Percentiles rank a stretch among this genome's conserved stretches.
These are phyloP conservation scores for Nepenthes mirabilis DNA, from an alignment of 148 eudicot genomes.

Conservation along the genomic window DNA sequence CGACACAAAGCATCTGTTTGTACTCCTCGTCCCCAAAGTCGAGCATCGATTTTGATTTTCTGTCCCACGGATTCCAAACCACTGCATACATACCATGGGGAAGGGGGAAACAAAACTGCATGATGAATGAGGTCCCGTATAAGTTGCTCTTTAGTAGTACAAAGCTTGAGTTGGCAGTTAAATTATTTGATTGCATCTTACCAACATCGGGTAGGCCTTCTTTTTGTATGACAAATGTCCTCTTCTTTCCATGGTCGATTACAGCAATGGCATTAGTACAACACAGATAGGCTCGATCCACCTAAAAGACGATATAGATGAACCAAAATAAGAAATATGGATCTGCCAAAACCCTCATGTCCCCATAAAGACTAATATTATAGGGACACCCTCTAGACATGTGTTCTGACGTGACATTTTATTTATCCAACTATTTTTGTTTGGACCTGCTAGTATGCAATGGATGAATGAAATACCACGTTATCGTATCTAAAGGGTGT, in stretches of 20 bases:
- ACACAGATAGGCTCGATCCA: constrained; percentile 66
- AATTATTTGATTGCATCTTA: constrained; percentile 12
- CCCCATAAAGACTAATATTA: background rate
- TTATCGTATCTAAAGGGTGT: too few relatives aligned
- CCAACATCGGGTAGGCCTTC: constrained; percentile 82
- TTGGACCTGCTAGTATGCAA: too few relatives aligned
- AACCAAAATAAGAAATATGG: background rate
- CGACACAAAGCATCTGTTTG: constrained; percentile 70
- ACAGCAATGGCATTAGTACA: constrained; percentile 58
- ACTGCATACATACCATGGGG: constrained; percentile 15
- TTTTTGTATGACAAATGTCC: constrained; percentile 63
- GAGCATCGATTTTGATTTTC: constrained; percentile 56
- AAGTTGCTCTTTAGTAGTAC: too few relatives aligned
- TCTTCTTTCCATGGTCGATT: constrained; percentile 73
- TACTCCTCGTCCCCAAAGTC: constrained; percentile 74
- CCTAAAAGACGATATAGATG: constrained; percentile 20
- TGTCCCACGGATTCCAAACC: constrained; percentile 94
- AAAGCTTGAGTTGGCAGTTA: background rate
- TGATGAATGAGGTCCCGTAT: too few relatives aligned
- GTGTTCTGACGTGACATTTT: too few relatives aligned
- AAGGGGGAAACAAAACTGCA: background rate
- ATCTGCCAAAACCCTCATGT: background rate
- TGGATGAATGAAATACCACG: too few relatives aligned
- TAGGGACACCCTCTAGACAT: too few relatives aligned
- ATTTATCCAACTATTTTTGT: too few relatives aligned